Evolutionary conservation across 768 basidiomycete species (phyloP).

Genomic region (Xanthoconium stramineum): DNA sequence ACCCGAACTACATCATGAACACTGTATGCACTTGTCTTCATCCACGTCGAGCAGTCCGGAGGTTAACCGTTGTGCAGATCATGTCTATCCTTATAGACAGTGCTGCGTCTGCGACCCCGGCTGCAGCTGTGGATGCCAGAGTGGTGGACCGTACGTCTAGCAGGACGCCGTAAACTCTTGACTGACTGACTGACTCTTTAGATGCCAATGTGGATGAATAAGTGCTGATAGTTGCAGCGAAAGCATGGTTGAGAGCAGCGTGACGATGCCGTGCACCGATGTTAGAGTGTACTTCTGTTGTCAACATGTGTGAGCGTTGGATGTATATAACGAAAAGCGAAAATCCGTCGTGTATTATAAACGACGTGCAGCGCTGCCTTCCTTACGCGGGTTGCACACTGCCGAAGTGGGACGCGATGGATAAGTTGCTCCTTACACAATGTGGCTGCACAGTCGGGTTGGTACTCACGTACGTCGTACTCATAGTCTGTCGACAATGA

Average conservation of each 20-base stretch:
- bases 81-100: constrained; percentile 4
- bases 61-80: not conserved
- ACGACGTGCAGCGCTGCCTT: too few species aligned
- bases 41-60: not conserved
- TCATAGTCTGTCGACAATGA: too few species aligned
- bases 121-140: not conserved
- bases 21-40: not conserved
- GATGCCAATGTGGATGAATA: not conserved
- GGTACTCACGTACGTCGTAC: too few species aligned
- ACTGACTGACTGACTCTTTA: not conserved
- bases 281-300: not conserved
- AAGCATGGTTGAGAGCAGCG: not conserved
- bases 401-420: too few species aligned
- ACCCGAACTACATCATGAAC: constrained; percentile 3
- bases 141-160: not conserved
- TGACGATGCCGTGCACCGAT: not conserved
- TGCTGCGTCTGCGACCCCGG: not conserved
- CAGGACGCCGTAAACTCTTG: not conserved
- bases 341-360: too few species aligned
- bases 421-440: too few species aligned
- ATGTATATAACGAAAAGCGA: too few species aligned
- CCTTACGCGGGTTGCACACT: too few species aligned
- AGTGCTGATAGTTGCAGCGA: not conserved
- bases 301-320: too few species aligned
- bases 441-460: too few species aligned